phyloP scores from a whole-genome alignment of 495 filamentous ascomycete species.

The Podospora conica region DNA sequence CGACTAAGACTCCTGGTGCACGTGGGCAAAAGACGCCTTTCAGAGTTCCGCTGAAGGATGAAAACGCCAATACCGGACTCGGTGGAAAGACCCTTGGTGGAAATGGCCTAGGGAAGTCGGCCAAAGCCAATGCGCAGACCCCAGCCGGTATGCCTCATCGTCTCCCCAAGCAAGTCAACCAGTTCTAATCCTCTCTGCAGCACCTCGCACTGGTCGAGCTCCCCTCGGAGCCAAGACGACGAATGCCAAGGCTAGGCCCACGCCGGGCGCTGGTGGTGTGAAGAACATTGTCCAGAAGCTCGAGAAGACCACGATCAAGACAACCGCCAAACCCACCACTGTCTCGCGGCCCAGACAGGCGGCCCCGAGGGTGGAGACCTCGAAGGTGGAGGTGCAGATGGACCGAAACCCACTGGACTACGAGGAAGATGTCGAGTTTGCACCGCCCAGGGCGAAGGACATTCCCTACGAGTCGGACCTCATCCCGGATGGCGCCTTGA shows the following conservation, averaged over 20 bases:
- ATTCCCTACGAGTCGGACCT: slow-evolving; percentile 74
- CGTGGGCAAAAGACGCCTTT: slow-evolving; percentile 78
- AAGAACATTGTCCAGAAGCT: slow-evolving; percentile 37
- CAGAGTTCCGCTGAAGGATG: slow-evolving; percentile 78
- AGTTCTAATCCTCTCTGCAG: slow-evolving; percentile 33
- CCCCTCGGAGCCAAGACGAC: slow-evolving; percentile 91
- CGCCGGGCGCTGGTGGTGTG: slow-evolving; percentile 48
- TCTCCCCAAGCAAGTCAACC: not conserved
- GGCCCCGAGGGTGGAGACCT: slow-evolving; percentile 39
- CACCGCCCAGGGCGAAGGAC: slow-evolving; percentile 46
- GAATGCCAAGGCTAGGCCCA: slow-evolving; percentile 75
- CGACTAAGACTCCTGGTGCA: slow-evolving; percentile 72
- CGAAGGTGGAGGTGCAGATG: slow-evolving; percentile 38
- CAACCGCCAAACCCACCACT: slow-evolving; percentile 33
- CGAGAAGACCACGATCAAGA: slow-evolving; percentile 40
- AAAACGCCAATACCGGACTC: slow-evolving; percentile 62
- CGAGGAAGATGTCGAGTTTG: slow-evolving; percentile 56
- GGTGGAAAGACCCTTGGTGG: slow-evolving; percentile 52
- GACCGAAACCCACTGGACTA: slow-evolving; percentile 32
- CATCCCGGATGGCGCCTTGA: slow-evolving; percentile 52
- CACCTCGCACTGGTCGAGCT: slow-evolving; percentile 60
- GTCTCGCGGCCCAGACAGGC: slow-evolving; percentile 32
- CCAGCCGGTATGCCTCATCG: slow-evolving; percentile 41
- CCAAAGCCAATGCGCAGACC: slow-evolving; percentile 57
- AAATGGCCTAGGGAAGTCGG: slow-evolving; percentile 45